phyloP scores from a whole-genome alignment of 148 eudicot species.

The Heliosperma pusillum region DNA sequence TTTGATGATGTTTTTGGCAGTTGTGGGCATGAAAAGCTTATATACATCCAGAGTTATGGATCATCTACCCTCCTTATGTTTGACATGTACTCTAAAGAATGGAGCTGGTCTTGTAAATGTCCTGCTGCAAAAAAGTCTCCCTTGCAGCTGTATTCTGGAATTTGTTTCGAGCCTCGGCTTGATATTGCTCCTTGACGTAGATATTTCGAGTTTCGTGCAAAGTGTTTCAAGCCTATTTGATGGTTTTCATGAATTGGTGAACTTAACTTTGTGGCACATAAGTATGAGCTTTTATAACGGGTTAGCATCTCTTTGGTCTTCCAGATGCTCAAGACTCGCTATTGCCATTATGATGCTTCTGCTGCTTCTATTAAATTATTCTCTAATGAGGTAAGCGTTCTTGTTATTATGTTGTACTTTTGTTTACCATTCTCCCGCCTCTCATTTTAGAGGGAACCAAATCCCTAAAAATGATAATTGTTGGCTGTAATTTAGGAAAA shows the following conservation, averaged over 20 bases:
- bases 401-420: neutral
- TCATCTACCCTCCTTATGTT: conserved; percentile 40
- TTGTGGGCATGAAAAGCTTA: conserved; percentile 40
- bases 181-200: conserved; percentile 30
- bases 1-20: conserved; percentile 47
- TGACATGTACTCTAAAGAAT: conserved; percentile 38
- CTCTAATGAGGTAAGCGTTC: conserved; percentile 1
- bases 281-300: neutral
- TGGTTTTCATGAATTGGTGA: neutral
- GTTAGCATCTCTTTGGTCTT: neutral
- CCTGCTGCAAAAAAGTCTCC: conserved; percentile 39
- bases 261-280: neutral
- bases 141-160: conserved; percentile 41
- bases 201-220: neutral
- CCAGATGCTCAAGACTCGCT: neutral
- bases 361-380: neutral
- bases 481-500: too few relatives aligned
- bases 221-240: too few relatives aligned
- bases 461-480: too few relatives aligned
- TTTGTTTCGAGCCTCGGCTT: conserved; percentile 48
- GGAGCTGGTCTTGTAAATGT: conserved; percentile 49
- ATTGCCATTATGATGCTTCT: neutral
- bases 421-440: too few relatives aligned
- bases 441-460: too few relatives aligned
- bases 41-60: conserved; percentile 51